Evolutionary conservation across 257 asterid genomes (phyloP), one percentile per base, ranked within the genome.

Genomic region (Paraleonurus japonicus): DNA sequence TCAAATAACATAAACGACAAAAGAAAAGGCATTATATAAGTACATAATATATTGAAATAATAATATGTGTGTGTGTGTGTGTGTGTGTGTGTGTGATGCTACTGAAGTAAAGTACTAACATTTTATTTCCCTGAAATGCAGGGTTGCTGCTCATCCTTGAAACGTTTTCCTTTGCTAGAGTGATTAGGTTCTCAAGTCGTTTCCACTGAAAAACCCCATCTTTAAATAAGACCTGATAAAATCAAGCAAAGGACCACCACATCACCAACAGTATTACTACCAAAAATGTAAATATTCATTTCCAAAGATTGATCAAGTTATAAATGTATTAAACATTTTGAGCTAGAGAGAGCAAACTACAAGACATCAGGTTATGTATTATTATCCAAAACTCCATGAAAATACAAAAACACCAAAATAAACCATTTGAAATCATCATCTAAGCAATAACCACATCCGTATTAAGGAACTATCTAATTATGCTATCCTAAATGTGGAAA

Each of bases 141-240:
- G 99, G 99, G 74, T 92, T 95, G 85, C 86, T 88, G 87, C 96
- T 89, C 97, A 95, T 81, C 85, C 64, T 92, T 26, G 95, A 65
- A 32, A 95, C 99, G 53, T 95, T 95, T 83, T 95, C 98, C 83
- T 95, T 95, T n/a, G 99, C 99, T 61, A 95, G 85, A 84, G 86
- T 66, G 58, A 95, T 95, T 15, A 95, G 89, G 77, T 95, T 95
- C 83, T 95, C 99, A 5, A 95, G 95, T 35, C 98, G 88, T 83
- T 95, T 95, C 99, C 99, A 95, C 81, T 95, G 99, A 84, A 95
- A 95, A 79, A 87, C 86, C 57, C 99, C 99, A 59, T 88, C 99
- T 86, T 95, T 95, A 82, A 94, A 95, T 79, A 95, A 80, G 74
- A 95, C 99, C 99, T 95, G 83, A 48, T 53, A 79, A 72, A 74